Evolutionary conservation across 2,329 filamentous ascomycete species (phyloP), one percentile per base, ranked within the genome.

Genomic region (Neonectria neomacrospora): DNA sequence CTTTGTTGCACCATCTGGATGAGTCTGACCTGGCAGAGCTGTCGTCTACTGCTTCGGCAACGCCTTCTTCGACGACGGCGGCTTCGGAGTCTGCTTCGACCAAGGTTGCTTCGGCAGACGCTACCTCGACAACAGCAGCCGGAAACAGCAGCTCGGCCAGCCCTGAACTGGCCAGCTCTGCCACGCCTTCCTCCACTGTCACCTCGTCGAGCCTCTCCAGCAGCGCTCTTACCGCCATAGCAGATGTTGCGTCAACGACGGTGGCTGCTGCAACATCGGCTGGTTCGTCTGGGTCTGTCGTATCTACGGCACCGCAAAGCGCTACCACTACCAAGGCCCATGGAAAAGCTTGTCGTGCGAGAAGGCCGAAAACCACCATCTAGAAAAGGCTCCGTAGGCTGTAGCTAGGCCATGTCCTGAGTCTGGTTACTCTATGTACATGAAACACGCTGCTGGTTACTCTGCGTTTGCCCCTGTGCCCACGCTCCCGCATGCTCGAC

Each of bases 1-100:
- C 63, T 18, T 18, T 65, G 47, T 32, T 65, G 18, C 54, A 65
- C 26, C 63, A 50, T 12, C 14, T 63, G 16, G 55, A 63, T 11
- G 52, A 60, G n/a, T 55, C 45, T 1, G 60, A 65, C 16, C 6
- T 56, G 8, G 42, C 14, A 16, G 22, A 20, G 12, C 4, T 16
- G 22, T 3, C 42, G 3, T 14, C 22, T 4, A 10, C 37, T 8
- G 18, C 37, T 26, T 23, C 22, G 20, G 3, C 22, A 6, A 16
- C 11, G 20, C 1, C 5, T 23, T 2, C 42, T 26, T 41, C 37
- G 16, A 20, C 37, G 20, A 26, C 23, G 23, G 23, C 23, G 3
- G 23, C 23, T 6, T 26, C 23, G 5, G 32, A 34, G 11, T 2
- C 32, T 34, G 32, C 11, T 10, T 34, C 34, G 14, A 37, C 34